These are phyloP conservation scores for Tetrapisispora arboricola DNA, from an alignment of 805 yeast genomes.

Conservation along the genomic window DNA sequence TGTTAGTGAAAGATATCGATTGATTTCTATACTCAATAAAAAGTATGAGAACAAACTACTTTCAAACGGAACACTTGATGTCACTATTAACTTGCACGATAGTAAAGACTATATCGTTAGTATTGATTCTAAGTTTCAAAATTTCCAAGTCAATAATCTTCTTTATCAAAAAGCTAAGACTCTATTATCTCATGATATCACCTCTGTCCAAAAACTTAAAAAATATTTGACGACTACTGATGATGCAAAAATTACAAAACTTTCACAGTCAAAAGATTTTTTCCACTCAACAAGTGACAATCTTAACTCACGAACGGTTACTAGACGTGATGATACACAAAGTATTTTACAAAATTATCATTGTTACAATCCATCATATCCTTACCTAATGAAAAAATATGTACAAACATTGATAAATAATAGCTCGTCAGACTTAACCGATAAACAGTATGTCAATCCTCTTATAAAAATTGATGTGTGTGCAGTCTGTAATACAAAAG, in stretches of 20 bases:
- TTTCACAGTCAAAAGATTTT: neutral
- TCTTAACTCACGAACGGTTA: no score
- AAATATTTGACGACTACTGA: no score
- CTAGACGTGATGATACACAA: no score
- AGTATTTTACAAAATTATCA: conserved; percentile 3
- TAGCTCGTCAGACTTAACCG: no score
- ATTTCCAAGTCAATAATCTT: conserved; percentile 7
- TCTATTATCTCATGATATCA: neutral
- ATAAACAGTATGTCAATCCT: no score
- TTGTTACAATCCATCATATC: neutral
- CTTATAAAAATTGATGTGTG: neutral
- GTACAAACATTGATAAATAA: no score
- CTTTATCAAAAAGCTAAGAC: neutral
- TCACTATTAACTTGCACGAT: no score
- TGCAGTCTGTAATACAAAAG: neutral
- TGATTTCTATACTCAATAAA: neutral
- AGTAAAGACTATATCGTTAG: conserved; percentile 5
- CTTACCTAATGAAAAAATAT: no score
- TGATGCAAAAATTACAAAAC: no score
- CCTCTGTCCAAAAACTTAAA: no score
- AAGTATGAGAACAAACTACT: neutral
- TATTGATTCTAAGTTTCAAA: conserved; percentile 10
- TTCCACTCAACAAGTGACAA: neutral
- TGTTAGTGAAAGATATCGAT: neutral
- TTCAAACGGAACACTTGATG: no score